Conservation (phyloP, 108 stramenopile species). For the Conticribra guillardii region DNA sequence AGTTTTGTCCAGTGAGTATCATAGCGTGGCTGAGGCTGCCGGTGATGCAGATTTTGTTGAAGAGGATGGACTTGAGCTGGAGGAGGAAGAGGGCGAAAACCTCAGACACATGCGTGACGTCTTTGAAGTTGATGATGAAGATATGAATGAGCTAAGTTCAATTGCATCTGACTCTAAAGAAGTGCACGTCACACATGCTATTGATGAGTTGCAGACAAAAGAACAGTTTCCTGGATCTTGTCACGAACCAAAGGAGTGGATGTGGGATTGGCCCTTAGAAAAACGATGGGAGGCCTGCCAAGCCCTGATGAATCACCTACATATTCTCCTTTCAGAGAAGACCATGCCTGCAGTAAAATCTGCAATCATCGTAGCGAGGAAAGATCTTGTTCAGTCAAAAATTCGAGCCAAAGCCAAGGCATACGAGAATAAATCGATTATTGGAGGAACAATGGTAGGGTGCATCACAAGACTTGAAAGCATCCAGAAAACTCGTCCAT, state of each 20-base stretch:
- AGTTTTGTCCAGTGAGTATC: too few species aligned
- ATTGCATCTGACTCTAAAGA: constrained; percentile 13
- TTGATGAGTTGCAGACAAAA: constrained; percentile 5
- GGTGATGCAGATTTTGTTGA: background rate
- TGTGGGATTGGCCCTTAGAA: constrained; percentile 41
- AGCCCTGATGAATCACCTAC: constrained; percentile 29
- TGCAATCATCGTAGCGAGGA: constrained; percentile 26
- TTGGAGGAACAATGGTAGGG: constrained; percentile 55
- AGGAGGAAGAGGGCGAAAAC: constrained; percentile 20
- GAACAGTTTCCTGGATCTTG: constrained; percentile 2
- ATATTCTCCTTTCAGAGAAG: background rate
- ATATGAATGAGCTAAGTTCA: constrained; percentile 12
- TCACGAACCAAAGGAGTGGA: constrained; percentile 39
- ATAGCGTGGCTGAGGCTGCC: too few species aligned
- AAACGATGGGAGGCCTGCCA: constrained; percentile 49
- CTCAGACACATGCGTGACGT: constrained; percentile 49
- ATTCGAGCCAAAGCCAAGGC: constrained; percentile 42
- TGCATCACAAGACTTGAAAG: constrained; percentile 50
- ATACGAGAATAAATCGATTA: constrained; percentile 46
- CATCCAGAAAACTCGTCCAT: constrained; percentile 47
- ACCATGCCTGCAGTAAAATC: constrained; percentile 9
- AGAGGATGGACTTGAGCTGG: background rate
- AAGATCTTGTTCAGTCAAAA: constrained; percentile 31
- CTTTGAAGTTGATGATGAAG: constrained; percentile 45
- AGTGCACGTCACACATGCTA: too few species aligned